Evolutionary conservation across 23 red algal species (phyloP).

Genomic region (Gracilaria gracilis): DNA sequence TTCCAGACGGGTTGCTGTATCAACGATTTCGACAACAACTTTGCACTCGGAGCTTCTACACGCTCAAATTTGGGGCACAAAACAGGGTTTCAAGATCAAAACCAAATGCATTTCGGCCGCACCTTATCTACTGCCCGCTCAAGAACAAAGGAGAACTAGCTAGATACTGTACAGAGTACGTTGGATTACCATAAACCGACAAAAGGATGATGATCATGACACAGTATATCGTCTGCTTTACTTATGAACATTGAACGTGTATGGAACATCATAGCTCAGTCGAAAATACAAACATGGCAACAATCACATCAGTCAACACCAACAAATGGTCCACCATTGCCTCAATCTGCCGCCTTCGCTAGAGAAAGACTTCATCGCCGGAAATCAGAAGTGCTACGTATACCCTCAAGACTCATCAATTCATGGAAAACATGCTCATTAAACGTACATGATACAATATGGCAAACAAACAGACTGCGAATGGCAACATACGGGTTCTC

Average conservation of each 20-base stretch:
- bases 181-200: no score
- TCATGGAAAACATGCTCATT: not conserved
- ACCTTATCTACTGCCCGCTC: no score
- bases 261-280: no score
- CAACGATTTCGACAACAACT: not conserved
- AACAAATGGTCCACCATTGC: not conserved
- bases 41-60: not conserved
- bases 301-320: not conserved
- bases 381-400: not conserved
- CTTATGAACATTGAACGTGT: not conserved
- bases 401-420: not conserved
- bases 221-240: not conserved
- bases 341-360: not conserved
- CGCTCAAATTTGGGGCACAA: constrained; percentile 7
- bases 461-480: not conserved
- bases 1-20: not conserved
- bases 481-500: not conserved
- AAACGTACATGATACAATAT: not conserved
- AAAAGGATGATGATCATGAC: no score
- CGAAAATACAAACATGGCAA: not conserved
- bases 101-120: constrained; percentile 7
- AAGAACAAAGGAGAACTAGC: not conserved
- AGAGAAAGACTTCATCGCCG: not conserved
- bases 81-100: constrained; percentile 1
- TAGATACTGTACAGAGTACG: not conserved